Conservation (phyloP, 257 asterid genomes). For the Ophiorrhiza pumila region DNA sequence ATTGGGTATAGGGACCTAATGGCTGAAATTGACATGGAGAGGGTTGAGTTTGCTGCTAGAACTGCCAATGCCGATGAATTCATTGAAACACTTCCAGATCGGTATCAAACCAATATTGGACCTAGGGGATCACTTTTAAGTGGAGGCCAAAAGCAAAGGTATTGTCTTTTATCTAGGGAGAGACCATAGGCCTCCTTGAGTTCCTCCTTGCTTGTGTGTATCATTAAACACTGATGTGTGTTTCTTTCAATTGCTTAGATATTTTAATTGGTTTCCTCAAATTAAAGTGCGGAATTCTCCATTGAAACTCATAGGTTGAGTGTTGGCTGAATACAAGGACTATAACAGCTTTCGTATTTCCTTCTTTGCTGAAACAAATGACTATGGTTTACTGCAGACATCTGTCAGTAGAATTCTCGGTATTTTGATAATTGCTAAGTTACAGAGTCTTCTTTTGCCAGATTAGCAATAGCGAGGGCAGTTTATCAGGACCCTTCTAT, state of each 20-base stretch:
- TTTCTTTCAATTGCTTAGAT: background rate
- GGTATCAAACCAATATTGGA: conserved; percentile 65
- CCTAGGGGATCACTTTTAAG: conserved; percentile 90
- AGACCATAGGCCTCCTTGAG: background rate
- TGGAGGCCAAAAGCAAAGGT: conserved; percentile 97
- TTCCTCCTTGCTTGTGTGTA: background rate
- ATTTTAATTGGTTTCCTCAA: background rate
- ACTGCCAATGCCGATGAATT: conserved; percentile 89
- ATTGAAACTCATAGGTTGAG: background rate
- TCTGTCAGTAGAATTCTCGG: background rate
- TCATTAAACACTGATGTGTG: background rate
- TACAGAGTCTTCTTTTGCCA: conserved; percentile 21
- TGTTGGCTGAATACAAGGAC: background rate
- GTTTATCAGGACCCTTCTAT: conserved; percentile 90
- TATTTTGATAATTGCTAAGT: background rate
- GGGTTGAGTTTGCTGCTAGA: conserved; percentile 71
- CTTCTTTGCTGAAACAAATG: conserved; percentile 1
- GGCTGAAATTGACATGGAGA: conserved; percentile 67
- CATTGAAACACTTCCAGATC: conserved; percentile 58
- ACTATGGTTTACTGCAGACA: background rate
- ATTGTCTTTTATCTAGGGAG: background rate
- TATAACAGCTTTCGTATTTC: background rate
- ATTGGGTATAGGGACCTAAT: conserved; percentile 81
- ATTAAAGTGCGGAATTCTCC: background rate
- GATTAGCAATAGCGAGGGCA: conserved; percentile 89